Base-by-base conservation (phyloP, 2,329 filamentous ascomycete species). In the Hypoxylon sp. region DNA sequence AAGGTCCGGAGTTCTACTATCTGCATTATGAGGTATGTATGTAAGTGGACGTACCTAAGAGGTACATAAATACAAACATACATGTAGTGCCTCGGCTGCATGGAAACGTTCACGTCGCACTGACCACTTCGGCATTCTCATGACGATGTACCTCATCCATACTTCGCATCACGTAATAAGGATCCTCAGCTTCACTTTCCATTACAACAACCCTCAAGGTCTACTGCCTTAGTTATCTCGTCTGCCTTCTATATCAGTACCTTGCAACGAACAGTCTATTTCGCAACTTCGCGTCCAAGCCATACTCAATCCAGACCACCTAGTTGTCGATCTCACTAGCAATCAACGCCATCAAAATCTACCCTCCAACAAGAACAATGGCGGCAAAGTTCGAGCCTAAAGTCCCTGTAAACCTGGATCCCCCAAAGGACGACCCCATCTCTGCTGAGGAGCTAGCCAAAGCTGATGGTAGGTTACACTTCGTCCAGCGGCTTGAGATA, bases 351-450 rank as follows among this genome's bases (percentile, higher is more conserved):
- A 29, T 2, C 19, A 47, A 54, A 21, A 6, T 19, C 21, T 32
- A 27, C 39, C n/a, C 47, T 24, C 48, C 27, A 31, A 57, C 57
- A 53, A 56, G 35, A 63, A 80, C 64, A 69, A 90, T 89, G 87
- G 79, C 85, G 67, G 87, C 85, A 70, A 91, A 88, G 74, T 97
- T 97, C 75, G 91, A 92, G 78, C 93, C 93, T 47, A 97, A 96
- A 81, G 83, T 84, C 29, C 87, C 92, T 2, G 91, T 96, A 67
- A 82, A 90, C 63, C 88, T 99, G 65, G 86, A 91, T 64, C 91
- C 93, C 39, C 96, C 96, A 13, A 98, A 97, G 82, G 87, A 93
- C 77, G 94, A 98, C 75, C 87, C 88, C 39, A 98, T 99, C 75
- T 90, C 90, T n/a, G 76, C 86, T 1, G 92, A 96, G 65, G 90